Conservation (phyloP, 139 green algal species). For the Coccomyxa sp. region DNA sequence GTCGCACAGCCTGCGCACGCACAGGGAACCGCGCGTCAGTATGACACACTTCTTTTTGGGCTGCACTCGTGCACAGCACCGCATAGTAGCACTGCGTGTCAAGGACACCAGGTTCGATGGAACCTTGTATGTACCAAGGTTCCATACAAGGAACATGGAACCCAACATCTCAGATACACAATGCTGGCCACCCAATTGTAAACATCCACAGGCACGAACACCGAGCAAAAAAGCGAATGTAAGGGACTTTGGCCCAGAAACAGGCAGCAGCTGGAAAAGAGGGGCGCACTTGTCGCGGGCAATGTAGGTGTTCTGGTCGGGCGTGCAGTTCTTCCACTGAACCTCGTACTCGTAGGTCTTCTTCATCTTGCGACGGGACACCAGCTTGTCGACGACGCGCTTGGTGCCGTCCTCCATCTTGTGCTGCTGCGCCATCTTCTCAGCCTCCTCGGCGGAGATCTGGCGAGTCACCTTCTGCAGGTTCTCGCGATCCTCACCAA, state of each 20-base stretch:
- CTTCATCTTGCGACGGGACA: constrained; percentile 78
- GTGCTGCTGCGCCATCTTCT: constrained; percentile 70
- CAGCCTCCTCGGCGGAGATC: constrained; percentile 80
- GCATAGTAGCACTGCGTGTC: too few relatives aligned
- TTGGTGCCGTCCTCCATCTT: constrained; percentile 45
- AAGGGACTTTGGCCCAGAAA: too few relatives aligned
- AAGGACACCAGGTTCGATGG: too few relatives aligned
- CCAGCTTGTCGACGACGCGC: constrained; percentile 38
- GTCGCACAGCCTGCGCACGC: constrained; percentile 61
- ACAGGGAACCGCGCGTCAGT: neutral
- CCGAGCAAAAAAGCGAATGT: too few relatives aligned
- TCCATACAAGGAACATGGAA: too few relatives aligned
- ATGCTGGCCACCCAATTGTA: too few relatives aligned
- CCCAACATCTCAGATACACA: too few relatives aligned
- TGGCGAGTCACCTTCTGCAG: constrained; percentile 63
- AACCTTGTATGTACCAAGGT: too few relatives aligned
- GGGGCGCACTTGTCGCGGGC: constrained; percentile 44
- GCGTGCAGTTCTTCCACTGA: constrained; percentile 32
- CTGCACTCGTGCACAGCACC: too few relatives aligned
- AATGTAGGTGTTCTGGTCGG: constrained; percentile 64
- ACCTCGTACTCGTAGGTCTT: constrained; percentile 83
- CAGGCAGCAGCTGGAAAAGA: neutral
- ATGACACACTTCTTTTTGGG: neutral
- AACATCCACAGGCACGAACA: too few relatives aligned
- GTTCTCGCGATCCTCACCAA: constrained; percentile 86